Conservation (phyloP, 768 basidiomycete species). For the Rhodosporidiobolus sp. region DNA sequence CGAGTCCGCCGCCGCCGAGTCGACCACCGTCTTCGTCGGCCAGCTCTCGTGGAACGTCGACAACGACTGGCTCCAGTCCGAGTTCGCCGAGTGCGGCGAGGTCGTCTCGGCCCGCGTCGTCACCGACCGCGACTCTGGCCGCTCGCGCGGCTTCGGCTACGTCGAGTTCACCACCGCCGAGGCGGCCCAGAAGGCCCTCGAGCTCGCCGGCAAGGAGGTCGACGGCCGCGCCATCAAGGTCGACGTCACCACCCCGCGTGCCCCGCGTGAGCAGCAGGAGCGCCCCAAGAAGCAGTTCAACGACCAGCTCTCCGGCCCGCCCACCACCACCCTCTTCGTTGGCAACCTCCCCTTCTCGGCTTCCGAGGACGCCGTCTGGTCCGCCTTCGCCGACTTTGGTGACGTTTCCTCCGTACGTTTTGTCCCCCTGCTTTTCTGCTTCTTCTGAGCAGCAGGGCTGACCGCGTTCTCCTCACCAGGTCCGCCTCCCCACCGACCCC, state of each 20-base stretch:
- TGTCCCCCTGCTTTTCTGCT: neutral
- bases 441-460: neutral
- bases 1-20: constrained; percentile 50
- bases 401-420: constrained; percentile 72
- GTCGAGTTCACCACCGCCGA: constrained; percentile 52
- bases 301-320: constrained; percentile 59
- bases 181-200: constrained; percentile 64
- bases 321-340: constrained; percentile 78
- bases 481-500: constrained; percentile 86
- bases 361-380: constrained; percentile 81
- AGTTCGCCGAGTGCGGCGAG: constrained; percentile 85
- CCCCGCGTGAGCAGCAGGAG: constrained; percentile 51
- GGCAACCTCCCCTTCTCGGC: constrained; percentile 83
- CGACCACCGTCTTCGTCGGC: constrained; percentile 82
- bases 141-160: constrained; percentile 49
- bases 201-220: constrained; percentile 78
- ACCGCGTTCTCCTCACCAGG: constrained; percentile 46
- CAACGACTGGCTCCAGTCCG: constrained; percentile 86
- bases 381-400: constrained; percentile 85
- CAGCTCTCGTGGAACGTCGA: constrained; percentile 94
- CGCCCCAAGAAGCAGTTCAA: constrained; percentile 71
- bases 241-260: constrained; percentile 66
- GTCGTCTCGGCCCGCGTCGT: constrained; percentile 82
- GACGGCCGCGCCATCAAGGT: constrained; percentile 86
- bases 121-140: constrained; percentile 53